phyloP scores from a whole-genome alignment of 768 basidiomycete species.

The Mrakia blollopis region DNA sequence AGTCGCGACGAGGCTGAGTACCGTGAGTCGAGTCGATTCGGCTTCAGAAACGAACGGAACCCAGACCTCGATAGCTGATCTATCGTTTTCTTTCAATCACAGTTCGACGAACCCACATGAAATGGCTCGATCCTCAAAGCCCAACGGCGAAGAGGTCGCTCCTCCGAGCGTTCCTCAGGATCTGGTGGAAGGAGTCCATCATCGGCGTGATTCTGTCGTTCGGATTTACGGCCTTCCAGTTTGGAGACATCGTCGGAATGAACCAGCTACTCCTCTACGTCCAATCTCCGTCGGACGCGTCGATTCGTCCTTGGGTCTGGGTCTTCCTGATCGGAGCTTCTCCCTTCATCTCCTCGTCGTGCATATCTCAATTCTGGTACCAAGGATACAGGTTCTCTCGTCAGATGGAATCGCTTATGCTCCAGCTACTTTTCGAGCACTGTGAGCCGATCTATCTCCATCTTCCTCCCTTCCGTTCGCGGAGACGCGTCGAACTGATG shows the following conservation, averaged over 20 bases:
- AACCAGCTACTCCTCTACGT: slow-evolving; percentile 46
- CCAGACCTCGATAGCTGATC: no score
- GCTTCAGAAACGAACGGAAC: no score
- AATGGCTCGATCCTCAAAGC: slow-evolving; percentile 40
- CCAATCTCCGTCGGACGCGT: slow-evolving; percentile 52
- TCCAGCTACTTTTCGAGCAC: slow-evolving; percentile 74
- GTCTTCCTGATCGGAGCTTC: slow-evolving; percentile 54
- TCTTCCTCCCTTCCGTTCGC: neutral
- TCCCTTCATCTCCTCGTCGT: slow-evolving; percentile 43
- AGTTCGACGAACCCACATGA: slow-evolving; percentile 45
- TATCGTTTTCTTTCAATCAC: slow-evolving; percentile 31
- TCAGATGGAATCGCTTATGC: slow-evolving; percentile 53
- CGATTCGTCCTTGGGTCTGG: slow-evolving; percentile 66
- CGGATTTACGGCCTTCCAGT: slow-evolving; percentile 21
- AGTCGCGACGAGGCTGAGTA: slow-evolving; percentile 46
- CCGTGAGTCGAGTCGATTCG: slow-evolving; percentile 38
- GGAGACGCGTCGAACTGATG: neutral
- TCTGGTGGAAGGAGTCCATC: slow-evolving; percentile 40
- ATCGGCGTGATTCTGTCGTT: slow-evolving; percentile 34
- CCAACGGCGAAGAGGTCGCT: slow-evolving; percentile 48
- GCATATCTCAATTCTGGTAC: slow-evolving; percentile 9
- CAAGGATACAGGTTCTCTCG: slow-evolving; percentile 49
- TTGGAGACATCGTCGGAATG: slow-evolving; percentile 6
- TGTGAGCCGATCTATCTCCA: neutral
- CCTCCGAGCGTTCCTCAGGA: slow-evolving; percentile 50